Evolutionary conservation across 306 rosid species (phyloP).

Genomic region (Pyrus bretschneideri): DNA sequence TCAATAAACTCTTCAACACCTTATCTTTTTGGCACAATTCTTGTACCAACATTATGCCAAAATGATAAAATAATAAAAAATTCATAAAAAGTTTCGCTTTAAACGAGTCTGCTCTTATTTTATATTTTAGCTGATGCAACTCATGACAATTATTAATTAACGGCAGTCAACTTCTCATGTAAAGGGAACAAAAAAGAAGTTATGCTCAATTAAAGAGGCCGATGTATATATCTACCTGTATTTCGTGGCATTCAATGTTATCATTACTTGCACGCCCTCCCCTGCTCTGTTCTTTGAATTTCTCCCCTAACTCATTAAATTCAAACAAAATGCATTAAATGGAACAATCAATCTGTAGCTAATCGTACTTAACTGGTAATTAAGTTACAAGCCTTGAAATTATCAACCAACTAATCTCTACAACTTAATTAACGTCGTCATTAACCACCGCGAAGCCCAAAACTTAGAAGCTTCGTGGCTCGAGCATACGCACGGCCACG

Average conservation of each 20-base stretch:
- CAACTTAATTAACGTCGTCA: background rate
- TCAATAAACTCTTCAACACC: rapidly evolving
- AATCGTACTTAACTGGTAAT: background rate
- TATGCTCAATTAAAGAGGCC: background rate
- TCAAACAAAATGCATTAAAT: background rate
- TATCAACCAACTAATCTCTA: background rate
- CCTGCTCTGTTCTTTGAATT: background rate
- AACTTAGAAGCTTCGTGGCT: background rate
- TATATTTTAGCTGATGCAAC: background rate
- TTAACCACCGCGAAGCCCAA: background rate
- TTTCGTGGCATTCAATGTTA: constrained; percentile 14
- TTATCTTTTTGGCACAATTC: too few species aligned
- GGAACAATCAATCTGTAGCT: background rate
- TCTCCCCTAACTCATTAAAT: constrained; percentile 12
- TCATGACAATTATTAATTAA: too few species aligned
- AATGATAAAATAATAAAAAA: too few species aligned
- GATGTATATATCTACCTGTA: background rate
- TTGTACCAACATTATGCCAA: too few species aligned
- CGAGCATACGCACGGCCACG: background rate
- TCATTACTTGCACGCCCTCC: constrained; percentile 13
- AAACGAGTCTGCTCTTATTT: too few species aligned
- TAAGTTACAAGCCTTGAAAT: background rate
- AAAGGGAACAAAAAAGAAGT: background rate
- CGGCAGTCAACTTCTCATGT: background rate
- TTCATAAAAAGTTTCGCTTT: rapidly evolving